phyloP scores from a whole-genome alignment of 352 stramenopile species.

The Hyaloperonospora arabidopsidis region DNA sequence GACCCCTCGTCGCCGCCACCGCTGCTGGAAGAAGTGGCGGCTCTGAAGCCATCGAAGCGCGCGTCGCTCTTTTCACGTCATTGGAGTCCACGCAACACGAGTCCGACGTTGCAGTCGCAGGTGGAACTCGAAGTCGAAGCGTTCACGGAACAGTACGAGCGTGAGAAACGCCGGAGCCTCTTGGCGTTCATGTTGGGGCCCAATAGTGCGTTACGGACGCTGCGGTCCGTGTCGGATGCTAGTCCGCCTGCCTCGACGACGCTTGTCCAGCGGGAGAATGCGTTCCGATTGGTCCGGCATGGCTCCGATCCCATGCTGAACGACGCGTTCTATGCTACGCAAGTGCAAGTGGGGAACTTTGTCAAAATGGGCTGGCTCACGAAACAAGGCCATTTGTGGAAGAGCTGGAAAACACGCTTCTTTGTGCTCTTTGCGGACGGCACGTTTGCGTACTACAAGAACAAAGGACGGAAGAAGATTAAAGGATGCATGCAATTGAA shows the following conservation, averaged over 20 bases:
- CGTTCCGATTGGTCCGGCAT: constrained; percentile 36
- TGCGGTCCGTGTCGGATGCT: constrained; percentile 24
- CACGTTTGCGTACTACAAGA: constrained; percentile 81
- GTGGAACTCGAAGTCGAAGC: constrained; percentile 32
- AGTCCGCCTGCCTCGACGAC: constrained; percentile 12
- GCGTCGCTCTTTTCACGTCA: constrained; percentile 18
- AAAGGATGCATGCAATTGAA: constrained; percentile 78
- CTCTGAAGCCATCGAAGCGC: constrained; percentile 6
- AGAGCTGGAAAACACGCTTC: constrained; percentile 82
- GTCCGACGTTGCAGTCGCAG: constrained; percentile 3
- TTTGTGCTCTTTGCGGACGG: constrained; percentile 80
- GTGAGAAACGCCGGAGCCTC: constrained; percentile 16
- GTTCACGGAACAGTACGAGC: constrained; percentile 20
- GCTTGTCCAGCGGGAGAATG: constrained; percentile 32
- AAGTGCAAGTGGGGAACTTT: constrained; percentile 62
- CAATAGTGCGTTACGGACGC: constrained; percentile 2
- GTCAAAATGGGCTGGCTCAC: constrained; percentile 81
- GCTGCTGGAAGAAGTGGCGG: constrained; percentile 16
- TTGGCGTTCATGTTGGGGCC: constrained; percentile 25
- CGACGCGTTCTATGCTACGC: constrained; percentile 55
- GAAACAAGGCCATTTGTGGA: constrained; percentile 81
- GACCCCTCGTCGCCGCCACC: constrained; percentile 16
- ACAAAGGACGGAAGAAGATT: constrained; percentile 63
- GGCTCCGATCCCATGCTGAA: constrained; percentile 60
- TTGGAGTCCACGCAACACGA: constrained; percentile 7